phyloP scores from a whole-genome alignment of 2,329 filamentous ascomycete species.

The Raffaelea albimanens region DNA sequence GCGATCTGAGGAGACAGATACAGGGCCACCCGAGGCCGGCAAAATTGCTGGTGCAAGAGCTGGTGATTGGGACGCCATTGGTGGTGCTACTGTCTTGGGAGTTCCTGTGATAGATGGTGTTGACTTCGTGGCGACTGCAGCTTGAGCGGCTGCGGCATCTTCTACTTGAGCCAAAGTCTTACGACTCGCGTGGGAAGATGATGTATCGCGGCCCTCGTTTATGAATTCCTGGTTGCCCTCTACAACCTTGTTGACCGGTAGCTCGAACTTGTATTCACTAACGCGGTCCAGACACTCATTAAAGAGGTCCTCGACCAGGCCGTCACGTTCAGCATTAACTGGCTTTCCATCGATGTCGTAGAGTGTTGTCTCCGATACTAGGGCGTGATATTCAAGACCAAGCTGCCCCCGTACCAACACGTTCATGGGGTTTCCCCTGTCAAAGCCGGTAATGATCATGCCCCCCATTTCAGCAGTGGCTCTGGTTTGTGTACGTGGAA shows the following conservation, averaged over 20 bases:
- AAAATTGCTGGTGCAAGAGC: too few relatives aligned
- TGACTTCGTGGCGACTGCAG: conserved; percentile 29
- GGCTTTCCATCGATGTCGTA: conserved; percentile 75
- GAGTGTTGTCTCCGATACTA: conserved; percentile 65
- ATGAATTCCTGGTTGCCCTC: conserved; percentile 78
- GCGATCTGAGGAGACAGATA: conserved; percentile 57
- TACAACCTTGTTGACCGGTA: conserved; percentile 59
- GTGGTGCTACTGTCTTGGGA: background rate
- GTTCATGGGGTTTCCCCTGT: conserved; percentile 88
- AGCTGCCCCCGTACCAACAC: conserved; percentile 85
- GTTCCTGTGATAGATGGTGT: conserved; percentile 18
- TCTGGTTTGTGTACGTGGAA: background rate
- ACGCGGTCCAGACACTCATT: conserved; percentile 91
- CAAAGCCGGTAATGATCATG: conserved; percentile 96
- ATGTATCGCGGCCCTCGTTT: conserved; percentile 71
- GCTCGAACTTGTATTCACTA: conserved; percentile 79
- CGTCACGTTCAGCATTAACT: conserved; percentile 70
- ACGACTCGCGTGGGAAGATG: conserved; percentile 53
- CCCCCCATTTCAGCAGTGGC: conserved; percentile 88
- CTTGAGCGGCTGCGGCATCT: conserved; percentile 43
- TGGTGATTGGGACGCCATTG: too few relatives aligned
- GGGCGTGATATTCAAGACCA: conserved; percentile 72
- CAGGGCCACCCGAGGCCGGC: too few relatives aligned
- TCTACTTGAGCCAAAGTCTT: conserved; percentile 67
- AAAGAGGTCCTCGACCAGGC: conserved; percentile 81